Evolutionary conservation across 2,329 filamentous ascomycete genomes (phyloP), one percentile per base, ranked within the genome.

Genomic region (Epichloe sp.): DNA sequence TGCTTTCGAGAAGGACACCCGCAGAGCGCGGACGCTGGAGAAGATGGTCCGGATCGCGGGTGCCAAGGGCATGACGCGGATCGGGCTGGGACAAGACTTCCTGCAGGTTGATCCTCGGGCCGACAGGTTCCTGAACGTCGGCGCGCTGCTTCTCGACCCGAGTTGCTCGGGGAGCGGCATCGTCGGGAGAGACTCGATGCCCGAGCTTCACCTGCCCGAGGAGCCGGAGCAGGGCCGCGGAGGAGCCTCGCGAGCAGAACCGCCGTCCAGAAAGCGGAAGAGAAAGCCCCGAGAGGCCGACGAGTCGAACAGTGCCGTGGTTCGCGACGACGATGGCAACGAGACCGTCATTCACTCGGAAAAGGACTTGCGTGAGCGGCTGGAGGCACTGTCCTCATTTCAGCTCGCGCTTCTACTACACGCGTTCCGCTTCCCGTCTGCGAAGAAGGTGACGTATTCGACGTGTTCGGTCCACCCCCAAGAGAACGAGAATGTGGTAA

Each of bases 91-190:
- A 0, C 81, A 88, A 59, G 90, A 98, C 64, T 97, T 97, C 59
- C 68, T 95, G 14, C 82, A 81, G 49, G 76, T 88, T 5, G 78
- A 91, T 53, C 87, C 89, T 0, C 57, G 67, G 1, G 75, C 79
- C 1, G 65, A 72, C 3, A 73, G 77, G 45, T 91, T 84, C 60
- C 68, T 69, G 45, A 71, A 80, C n/a, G 88, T 96, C n/a, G 80
- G 82, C 0, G 85, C 85, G 7, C 72, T 98, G 41, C 74, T 98
- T 0, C 76, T 98, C 2, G 93, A 98, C 63, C 93, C 93, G 0
- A 95, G 88, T 63, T 98, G 93, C 64, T 96, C 90, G 1, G 93
- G 93, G 0, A 96, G 88, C 63, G 93, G 93, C 1, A 98, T 98
- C 51, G 81, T 96, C 23, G 88, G 90, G 2, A 79, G 93, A 19